Percentiles rank a stretch among this genome's conserved stretches.
phyloP scores from a whole-genome alignment of 345 rosid species.

The Murraya koenigii region DNA sequence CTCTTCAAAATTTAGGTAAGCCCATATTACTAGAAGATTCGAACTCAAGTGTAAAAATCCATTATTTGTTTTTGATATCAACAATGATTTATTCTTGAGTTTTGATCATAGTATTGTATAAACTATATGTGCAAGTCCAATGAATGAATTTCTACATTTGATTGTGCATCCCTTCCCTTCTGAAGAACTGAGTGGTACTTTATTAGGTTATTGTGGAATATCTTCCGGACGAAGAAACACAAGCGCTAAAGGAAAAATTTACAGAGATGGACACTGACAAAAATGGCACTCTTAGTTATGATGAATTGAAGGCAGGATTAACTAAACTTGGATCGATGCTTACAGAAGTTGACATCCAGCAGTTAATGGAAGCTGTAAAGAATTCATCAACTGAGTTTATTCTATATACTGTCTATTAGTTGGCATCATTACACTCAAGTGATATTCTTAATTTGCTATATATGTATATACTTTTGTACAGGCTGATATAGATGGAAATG shows the following conservation, averaged over 20 bases:
- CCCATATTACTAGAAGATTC: background rate
- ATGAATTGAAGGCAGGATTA: conserved; percentile 72
- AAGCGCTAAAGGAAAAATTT: conserved; percentile 71
- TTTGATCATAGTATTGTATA: too few species aligned
- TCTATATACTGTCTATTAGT: background rate
- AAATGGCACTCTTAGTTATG: conserved; percentile 76
- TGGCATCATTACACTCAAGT: background rate
- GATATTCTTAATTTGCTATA: background rate
- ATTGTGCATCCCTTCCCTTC: background rate
- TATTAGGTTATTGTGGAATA: conserved; percentile 74
- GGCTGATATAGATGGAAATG: conserved; percentile 95
- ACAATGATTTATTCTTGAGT: too few species aligned
- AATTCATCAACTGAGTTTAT: background rate
- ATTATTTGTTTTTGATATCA: too few species aligned
- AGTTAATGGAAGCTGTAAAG: conserved; percentile 91
- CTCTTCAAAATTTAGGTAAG: too few species aligned
- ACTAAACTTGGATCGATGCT: conserved; percentile 77
- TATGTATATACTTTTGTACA: conserved; percentile 14
- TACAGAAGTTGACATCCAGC: conserved; percentile 67
- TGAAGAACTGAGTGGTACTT: background rate
- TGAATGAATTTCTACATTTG: background rate
- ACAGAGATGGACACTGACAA: conserved; percentile 80
- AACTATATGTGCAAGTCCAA: background rate
- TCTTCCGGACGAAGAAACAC: conserved; percentile 72
- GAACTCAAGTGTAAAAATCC: too few species aligned